phyloP scores from a whole-genome alignment of 2,329 filamentous ascomycete genomes.

The Aspergillus caelatus region DNA sequence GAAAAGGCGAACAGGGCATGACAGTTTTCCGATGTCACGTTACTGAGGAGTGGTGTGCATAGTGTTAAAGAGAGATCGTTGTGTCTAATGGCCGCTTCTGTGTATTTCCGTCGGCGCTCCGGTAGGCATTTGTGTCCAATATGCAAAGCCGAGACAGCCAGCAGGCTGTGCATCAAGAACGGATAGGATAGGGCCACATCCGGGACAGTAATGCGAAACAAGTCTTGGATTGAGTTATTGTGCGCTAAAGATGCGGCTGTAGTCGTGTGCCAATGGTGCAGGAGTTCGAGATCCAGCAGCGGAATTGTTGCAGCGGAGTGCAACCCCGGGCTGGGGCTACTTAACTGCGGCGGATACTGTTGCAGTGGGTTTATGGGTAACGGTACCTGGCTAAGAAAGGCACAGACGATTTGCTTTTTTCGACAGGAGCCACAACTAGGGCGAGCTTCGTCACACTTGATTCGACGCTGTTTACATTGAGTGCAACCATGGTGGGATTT shows the following conservation, averaged over 20 bases:
- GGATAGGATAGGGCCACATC: conserved; percentile 10
- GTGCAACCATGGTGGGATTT: conserved; percentile 18
- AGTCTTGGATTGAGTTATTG: not conserved
- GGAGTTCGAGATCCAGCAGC: conserved; percentile 16
- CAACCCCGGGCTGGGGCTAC: not conserved
- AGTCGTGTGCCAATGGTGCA: conserved; percentile 18
- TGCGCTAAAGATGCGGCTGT: conserved; percentile 7
- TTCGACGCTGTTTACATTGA: conserved; percentile 19
- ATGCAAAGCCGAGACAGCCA: conserved; percentile 17
- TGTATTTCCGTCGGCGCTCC: conserved; percentile 2
- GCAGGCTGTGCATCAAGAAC: conserved; percentile 18
- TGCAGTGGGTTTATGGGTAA: not conserved
- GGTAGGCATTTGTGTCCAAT: not conserved
- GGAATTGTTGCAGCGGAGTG: not conserved
- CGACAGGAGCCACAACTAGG: conserved; percentile 15
- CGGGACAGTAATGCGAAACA: conserved; percentile 11
- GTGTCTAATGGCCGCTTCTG: conserved; percentile 13
- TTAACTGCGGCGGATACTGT: too few relatives aligned
- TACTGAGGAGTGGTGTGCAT: conserved; percentile 12
- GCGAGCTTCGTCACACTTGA: conserved; percentile 20
- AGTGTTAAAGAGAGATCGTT: conserved; percentile 13
- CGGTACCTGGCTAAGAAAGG: conserved; percentile 5
- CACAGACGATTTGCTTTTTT: conserved; percentile 8
- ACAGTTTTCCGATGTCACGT: conserved; percentile 14
- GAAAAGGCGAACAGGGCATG: conserved; percentile 17